These are phyloP conservation scores for Brassica nigra DNA, from an alignment of 345 rosid genomes.

Conservation along the genomic window DNA sequence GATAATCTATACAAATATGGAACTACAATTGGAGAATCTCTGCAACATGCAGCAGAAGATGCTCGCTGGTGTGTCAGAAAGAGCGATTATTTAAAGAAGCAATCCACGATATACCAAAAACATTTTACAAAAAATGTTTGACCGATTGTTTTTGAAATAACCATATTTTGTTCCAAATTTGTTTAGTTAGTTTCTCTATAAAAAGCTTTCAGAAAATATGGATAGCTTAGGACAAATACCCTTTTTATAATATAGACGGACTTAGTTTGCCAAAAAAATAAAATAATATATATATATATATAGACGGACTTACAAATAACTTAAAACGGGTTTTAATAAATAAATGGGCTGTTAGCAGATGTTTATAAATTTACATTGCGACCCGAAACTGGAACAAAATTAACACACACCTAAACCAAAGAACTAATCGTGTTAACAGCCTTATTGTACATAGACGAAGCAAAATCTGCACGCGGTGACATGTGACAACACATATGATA, in stretches of 20 bases:
- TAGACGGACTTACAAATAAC: not conserved
- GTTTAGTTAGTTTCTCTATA: not conserved
- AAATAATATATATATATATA: too few relatives aligned
- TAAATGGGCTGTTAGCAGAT: not conserved
- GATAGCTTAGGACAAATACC: not conserved
- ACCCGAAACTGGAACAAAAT: not conserved
- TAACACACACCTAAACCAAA: not conserved
- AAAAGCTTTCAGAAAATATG: not conserved
- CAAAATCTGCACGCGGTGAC: not conserved
- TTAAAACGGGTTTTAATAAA: not conserved
- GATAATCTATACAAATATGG: not conserved
- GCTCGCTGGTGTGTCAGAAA: constrained; percentile 19
- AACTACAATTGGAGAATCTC: constrained; percentile 13
- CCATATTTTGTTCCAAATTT: not conserved
- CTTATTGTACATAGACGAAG: not conserved
- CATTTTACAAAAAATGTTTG: not conserved
- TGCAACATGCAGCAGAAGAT: constrained; percentile 21
- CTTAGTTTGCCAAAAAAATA: too few relatives aligned
- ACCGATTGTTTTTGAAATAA: not conserved
- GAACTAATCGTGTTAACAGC: not conserved
- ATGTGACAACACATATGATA: constrained; percentile 1
- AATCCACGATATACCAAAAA: not conserved
- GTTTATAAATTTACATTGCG: not conserved
- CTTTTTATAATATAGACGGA: not conserved
- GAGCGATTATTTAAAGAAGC: not conserved